Evolutionary conservation across 2,329 filamentous ascomycete species (phyloP).

Genomic region (Aspergillus eucalypticola): DNA sequence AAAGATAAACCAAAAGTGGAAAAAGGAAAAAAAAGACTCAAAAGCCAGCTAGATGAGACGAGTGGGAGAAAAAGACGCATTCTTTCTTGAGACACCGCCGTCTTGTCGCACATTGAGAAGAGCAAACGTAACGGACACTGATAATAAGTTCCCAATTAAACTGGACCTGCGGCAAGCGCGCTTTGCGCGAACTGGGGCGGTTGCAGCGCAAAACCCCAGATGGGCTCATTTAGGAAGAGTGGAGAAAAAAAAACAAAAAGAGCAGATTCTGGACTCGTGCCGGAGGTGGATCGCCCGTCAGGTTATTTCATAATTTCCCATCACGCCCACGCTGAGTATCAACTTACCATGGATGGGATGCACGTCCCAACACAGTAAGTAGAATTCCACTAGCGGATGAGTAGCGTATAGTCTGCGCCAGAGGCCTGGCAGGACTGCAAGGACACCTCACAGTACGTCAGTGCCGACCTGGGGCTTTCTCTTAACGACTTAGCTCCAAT

Average conservation of each 20-base stretch:
- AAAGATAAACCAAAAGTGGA: neutral
- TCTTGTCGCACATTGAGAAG: conserved; percentile 7
- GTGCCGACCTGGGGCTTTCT: conserved; percentile 20
- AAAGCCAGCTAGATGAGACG: neutral
- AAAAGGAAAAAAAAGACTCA: conserved; percentile 4
- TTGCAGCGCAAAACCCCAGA: conserved; percentile 39
- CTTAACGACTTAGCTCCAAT: conserved; percentile 15
- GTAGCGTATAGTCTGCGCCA: conserved; percentile 4
- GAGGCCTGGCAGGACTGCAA: conserved; percentile 18
- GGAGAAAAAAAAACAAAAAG: conserved; percentile 7
- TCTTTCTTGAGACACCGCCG: conserved; percentile 14
- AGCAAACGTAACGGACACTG: conserved; percentile 5
- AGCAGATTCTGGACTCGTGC: conserved; percentile 16
- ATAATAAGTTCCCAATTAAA: conserved; percentile 6
- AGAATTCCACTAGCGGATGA: conserved; percentile 1
- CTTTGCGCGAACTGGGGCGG: conserved; percentile 38
- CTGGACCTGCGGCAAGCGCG: conserved; percentile 39
- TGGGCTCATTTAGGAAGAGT: conserved; percentile 6
- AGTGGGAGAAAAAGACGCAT: conserved; percentile 5
- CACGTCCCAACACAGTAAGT: conserved; percentile 1
- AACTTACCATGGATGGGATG: neutral
- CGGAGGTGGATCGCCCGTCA: conserved; percentile 8
- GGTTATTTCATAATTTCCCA: neutral
- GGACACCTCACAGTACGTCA: conserved; percentile 26
- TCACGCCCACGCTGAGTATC: neutral